Conservation (phyloP, 192 early-diverging fungal genomes). For the Chytriomyces confervae region DNA sequence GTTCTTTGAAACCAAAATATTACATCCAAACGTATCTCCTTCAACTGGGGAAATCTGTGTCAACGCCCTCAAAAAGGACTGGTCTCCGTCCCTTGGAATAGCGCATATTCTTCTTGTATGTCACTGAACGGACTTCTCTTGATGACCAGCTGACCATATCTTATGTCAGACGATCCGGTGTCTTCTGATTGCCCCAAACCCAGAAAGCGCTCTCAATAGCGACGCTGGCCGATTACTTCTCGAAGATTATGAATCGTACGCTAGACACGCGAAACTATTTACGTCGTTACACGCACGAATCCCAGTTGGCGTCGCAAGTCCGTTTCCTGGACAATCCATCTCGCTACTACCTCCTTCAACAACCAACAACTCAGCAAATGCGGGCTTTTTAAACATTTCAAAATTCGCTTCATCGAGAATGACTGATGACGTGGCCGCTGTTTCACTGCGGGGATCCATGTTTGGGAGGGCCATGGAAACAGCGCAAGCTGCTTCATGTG, state of each 20-base stretch:
- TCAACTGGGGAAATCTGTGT: conserved; percentile 91
- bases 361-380: neutral
- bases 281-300: conserved; percentile 78
- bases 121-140: neutral
- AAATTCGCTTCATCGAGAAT: neutral
- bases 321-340: conserved; percentile 14
- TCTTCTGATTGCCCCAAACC: conserved; percentile 91
- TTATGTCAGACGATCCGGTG: conserved; percentile 85
- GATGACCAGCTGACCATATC: neutral
- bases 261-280: conserved; percentile 76
- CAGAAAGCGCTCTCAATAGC: conserved; percentile 95
- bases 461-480: neutral
- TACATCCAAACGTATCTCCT: conserved; percentile 91
- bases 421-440: neutral
- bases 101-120: conserved; percentile 82
- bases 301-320: neutral
- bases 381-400: neutral
- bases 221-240: conserved; percentile 90
- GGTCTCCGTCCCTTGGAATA: conserved; percentile 87
- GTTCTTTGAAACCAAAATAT: conserved; percentile 90
- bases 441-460: neutral
- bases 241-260: conserved; percentile 86
- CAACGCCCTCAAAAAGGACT: conserved; percentile 94
- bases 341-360: neutral
- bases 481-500: neutral